phyloP scores from a whole-genome alignment of 345 rosid species.

The Trapa bicornis region DNA sequence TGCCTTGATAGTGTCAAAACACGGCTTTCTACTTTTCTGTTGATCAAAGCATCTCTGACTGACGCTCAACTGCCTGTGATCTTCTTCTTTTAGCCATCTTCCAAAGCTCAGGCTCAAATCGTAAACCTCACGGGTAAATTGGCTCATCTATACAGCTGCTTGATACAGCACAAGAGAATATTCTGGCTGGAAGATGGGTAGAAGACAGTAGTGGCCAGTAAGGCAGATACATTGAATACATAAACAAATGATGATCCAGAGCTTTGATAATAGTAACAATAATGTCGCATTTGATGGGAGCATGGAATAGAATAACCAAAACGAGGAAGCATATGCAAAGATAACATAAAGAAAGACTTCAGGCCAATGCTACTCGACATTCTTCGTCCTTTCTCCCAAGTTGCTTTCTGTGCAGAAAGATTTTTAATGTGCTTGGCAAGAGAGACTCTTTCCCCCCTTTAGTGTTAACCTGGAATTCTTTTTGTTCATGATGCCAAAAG shows the following conservation, averaged over 20 bases:
- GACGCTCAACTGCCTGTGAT: no score
- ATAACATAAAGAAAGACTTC: neutral
- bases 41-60: no score
- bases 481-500: neutral
- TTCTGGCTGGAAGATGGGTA: neutral
- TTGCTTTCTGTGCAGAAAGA: neutral
- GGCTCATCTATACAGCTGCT: neutral
- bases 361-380: neutral
- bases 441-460: no score
- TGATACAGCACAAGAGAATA: neutral
- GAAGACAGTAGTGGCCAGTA: neutral
- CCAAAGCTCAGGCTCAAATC: no score
- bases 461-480: no score
- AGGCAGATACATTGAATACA: neutral
- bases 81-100: no score
- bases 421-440: no score
- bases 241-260: neutral
- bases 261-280: neutral
- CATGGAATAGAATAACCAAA: neutral
- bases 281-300: constrained; percentile 1
- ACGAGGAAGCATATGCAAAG: neutral
- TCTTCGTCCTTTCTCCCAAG: neutral
- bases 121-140: neutral
- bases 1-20: no score
- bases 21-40: no score